A percentile compares a stretch with the other conserved stretches of the same genome.
Evolutionary conservation across 495 filamentous ascomycete genomes (phyloP).

Genomic region (Sporormia fimetaria): DNA sequence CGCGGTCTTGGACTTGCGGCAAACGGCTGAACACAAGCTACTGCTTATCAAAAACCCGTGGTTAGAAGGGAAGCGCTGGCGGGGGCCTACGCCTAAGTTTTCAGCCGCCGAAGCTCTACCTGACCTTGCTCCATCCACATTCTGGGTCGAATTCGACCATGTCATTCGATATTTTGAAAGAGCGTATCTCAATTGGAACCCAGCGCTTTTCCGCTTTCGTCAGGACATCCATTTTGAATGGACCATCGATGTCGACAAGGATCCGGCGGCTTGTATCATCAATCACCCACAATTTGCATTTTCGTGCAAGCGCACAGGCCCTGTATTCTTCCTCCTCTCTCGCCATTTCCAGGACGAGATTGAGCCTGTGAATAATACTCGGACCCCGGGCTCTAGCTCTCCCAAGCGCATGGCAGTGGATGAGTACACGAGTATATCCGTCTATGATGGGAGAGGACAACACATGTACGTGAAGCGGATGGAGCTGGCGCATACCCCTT

Average conservation of each 20-base stretch:
- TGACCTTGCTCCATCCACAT: constrained; percentile 31
- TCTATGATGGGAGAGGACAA: constrained; percentile 62
- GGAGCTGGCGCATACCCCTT: constrained; percentile 58
- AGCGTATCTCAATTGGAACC: constrained; percentile 96
- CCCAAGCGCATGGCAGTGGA: too few species aligned
- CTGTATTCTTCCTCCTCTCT: constrained; percentile 73
- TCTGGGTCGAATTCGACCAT: constrained; percentile 84
- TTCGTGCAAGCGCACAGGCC: constrained; percentile 42
- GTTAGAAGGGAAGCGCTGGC: constrained; percentile 69
- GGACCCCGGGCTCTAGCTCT: too few species aligned
- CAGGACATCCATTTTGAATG: constrained; percentile 87
- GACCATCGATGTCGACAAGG: constrained; percentile 44
- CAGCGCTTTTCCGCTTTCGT: constrained; percentile 63
- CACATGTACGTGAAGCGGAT: constrained; percentile 61
- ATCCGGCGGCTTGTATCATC: constrained; percentile 49
- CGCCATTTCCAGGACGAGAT: constrained; percentile 63
- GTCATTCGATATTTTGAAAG: constrained; percentile 86
- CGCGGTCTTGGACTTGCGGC: constrained; percentile 71
- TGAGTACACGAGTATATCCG: constrained; percentile 74
- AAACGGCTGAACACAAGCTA: constrained; percentile 47
- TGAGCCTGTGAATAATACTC: too few species aligned
- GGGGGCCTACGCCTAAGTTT: constrained; percentile 29
- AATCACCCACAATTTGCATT: constrained; percentile 78
- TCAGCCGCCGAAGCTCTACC: too few species aligned
- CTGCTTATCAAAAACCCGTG: constrained; percentile 93